Percentiles rank a stretch among this genome's conserved stretches.
Conservation (phyloP, 2,329 filamentous ascomycete species). For the Ambrosiella cleistominuta region DNA sequence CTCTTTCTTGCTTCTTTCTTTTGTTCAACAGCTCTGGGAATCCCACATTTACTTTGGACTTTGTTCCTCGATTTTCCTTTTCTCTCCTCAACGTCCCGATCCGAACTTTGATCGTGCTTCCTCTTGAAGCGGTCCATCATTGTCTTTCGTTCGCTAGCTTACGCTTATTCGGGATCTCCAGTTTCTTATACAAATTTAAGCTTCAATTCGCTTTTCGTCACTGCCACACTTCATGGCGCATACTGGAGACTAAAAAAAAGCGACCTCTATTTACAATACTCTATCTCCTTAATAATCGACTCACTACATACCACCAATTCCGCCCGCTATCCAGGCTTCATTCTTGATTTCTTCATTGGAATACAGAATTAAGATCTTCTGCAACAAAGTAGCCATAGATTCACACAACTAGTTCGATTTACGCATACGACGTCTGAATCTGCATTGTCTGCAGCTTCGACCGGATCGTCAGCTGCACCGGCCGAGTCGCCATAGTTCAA, state of each 20-base stretch:
- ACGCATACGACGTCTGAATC: too few species aligned
- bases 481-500: background rate
- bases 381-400: too few species aligned
- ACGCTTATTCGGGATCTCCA: background rate
- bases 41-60: background rate
- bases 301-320: background rate
- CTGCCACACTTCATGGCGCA: background rate
- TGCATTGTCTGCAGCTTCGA: too few species aligned
- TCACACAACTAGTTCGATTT: too few species aligned
- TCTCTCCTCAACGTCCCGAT: background rate
- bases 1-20: constrained; percentile 10
- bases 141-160: too few species aligned
- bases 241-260: background rate
- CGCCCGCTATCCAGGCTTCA: background rate
- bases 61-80: background rate
- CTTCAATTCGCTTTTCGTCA: background rate
- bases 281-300: background rate
- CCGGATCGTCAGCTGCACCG: too few species aligned
- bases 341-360: too few species aligned
- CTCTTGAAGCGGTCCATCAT: too few species aligned
- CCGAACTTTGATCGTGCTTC: too few species aligned
- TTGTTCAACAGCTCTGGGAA: constrained; percentile 6
- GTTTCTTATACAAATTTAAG: background rate
- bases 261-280: background rate
- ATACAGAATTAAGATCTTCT: too few species aligned